A percentile compares a stretch with the other conserved stretches of the same genome.
Evolutionary conservation across 306 rosid species (phyloP).

Genomic region (Geum urbanum): DNA sequence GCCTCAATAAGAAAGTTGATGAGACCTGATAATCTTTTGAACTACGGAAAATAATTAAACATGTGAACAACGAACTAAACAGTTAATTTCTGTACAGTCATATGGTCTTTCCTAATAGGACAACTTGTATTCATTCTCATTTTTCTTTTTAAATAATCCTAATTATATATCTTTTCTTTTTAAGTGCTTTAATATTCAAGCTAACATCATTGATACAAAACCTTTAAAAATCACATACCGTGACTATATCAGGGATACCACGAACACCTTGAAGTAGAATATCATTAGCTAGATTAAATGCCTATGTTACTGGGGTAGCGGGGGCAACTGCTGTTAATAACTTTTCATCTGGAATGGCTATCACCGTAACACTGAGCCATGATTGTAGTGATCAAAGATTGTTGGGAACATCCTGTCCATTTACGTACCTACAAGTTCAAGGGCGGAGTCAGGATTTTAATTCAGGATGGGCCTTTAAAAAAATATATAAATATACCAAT

Average conservation of each 20-base stretch:
- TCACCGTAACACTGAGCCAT: too few species aligned
- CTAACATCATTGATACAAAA: not conserved
- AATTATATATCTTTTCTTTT: not conserved
- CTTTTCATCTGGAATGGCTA: conserved; percentile 98
- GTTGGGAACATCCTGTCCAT: too few species aligned
- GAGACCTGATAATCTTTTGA: too few species aligned
- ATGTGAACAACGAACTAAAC: too few species aligned
- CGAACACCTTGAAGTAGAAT: conserved; percentile 99
- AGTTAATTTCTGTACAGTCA: too few species aligned
- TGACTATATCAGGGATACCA: conserved; percentile 96
- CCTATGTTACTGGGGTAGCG: conserved; percentile 96
- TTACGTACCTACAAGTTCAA: too few species aligned
- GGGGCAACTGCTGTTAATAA: conserved; percentile 90
- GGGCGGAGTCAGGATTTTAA: too few species aligned
- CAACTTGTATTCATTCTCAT: not conserved
- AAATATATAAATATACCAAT: too few species aligned
- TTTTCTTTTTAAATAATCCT: not conserved
- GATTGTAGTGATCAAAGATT: too few species aligned
- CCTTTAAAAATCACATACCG: conserved; percentile 47
- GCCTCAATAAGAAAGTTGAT: too few species aligned
- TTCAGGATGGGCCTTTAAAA: too few species aligned
- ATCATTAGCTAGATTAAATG: conserved; percentile 95
- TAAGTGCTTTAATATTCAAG: not conserved
- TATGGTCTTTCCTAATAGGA: not conserved
- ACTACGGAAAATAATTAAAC: too few species aligned